Evolutionary conservation across 2,329 filamentous ascomycete genomes (phyloP).

Genomic region (Thielaviopsis punctulata): DNA sequence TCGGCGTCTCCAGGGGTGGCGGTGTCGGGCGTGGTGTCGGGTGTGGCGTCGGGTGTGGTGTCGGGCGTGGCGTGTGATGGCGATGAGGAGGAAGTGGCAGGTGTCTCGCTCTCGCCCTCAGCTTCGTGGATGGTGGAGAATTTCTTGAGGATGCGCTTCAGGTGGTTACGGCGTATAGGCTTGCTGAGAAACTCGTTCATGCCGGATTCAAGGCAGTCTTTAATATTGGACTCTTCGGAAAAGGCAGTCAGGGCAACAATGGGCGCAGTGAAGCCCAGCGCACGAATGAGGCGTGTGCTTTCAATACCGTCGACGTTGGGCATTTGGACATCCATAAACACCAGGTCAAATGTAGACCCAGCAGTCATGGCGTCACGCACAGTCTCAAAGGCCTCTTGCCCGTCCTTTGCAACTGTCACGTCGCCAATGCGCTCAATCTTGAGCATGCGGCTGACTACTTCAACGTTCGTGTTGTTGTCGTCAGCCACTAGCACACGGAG

Average conservation of each 20-base stretch:
- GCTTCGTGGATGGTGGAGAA: slow-evolving; percentile 65
- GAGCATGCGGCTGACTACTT: slow-evolving; percentile 43
- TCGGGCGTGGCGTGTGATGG: neutral
- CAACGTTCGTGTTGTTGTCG: slow-evolving; percentile 39
- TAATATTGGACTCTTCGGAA: slow-evolving; percentile 75
- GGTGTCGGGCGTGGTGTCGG: no score
- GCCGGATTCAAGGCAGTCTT: slow-evolving; percentile 70
- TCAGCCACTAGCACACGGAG: slow-evolving; percentile 77
- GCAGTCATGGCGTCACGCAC: slow-evolving; percentile 69
- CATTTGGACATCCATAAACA: slow-evolving; percentile 97
- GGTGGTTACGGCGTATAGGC: slow-evolving; percentile 61
- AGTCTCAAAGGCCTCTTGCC: slow-evolving; percentile 72
- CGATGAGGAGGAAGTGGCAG: neutral
- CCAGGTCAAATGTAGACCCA: slow-evolving; percentile 59
- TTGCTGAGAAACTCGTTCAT: slow-evolving; percentile 81
- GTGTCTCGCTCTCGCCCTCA: neutral
- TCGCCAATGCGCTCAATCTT: slow-evolving; percentile 71
- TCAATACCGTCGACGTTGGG: slow-evolving; percentile 81
- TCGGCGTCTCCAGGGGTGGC: slow-evolving; percentile 4
- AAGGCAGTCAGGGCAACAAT: slow-evolving; percentile 88
- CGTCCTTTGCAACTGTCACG: slow-evolving; percentile 73
- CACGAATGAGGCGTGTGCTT: slow-evolving; percentile 66
- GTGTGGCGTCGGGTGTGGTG: no score
- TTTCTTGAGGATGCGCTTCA: slow-evolving; percentile 74
- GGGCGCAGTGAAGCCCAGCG: slow-evolving; percentile 72